Base-by-base conservation (phyloP, 257 asterid species). In the Osmanthus fragrans region DNA sequence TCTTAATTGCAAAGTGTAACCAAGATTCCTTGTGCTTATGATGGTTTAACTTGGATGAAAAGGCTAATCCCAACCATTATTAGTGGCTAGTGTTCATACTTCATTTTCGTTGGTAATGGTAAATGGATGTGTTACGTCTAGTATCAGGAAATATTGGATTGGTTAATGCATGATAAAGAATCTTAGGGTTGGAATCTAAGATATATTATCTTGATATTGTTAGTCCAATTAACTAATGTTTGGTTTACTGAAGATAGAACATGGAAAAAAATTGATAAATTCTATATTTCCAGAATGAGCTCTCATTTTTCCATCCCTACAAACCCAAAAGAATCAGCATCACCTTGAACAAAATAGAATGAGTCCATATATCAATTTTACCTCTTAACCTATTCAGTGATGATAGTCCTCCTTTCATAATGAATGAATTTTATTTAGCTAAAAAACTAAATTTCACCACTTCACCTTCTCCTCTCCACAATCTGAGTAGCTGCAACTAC, bases 1-100 rank as follows among this genome's bases (percentile, higher is more conserved):
- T 81, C 79, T 81, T 81, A 34, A 63, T 30, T 49, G 5, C 84
- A 51, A 67, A 81, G 81, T 66, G 66, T 76, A 80, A 64, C 67
- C 67, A 64, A 36, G 21, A 34, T 64, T 49, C 76, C 40, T 76
- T 39, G 33, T 29, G 72, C 66, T 71, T 65, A 77, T 81, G 16
- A 67, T 81, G 47, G 39, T 72, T 73, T 42, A 76, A 21, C 67
- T 32, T 30, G 21, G 73, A 67, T 36, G 73, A 65, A 64, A 64
- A 65, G 65, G 73, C 65, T 47, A 32, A 64, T 36, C 40, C 54
- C 30, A 9, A 54, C 76, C 37, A 16, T 72, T 65, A 65, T 4
- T 76, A 30, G 42, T 76, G 78, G 72, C 39, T 63, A 42, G 23
- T 37, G 3, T 32, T 42, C 23, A 69, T 68, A 19, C 69, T 60